Conservation (phyloP, 352 stramenopile genomes). For the Phytopythium oedochilum region DNA sequence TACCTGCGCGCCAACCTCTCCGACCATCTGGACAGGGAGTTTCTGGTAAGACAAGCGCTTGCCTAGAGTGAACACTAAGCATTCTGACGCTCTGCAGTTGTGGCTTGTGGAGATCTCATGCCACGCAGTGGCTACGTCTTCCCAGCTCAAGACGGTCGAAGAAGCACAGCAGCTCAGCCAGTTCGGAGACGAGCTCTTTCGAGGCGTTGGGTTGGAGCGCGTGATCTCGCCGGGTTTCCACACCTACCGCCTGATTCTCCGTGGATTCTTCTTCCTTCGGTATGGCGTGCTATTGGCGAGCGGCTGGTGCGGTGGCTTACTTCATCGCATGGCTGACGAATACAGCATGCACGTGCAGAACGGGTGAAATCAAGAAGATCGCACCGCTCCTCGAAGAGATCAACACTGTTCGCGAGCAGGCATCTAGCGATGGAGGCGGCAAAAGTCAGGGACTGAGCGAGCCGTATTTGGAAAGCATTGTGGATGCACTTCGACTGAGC, state of each 20-base stretch:
- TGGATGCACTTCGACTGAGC: constrained; percentile 41
- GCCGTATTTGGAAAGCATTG: constrained; percentile 45
- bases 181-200: constrained; percentile 44
- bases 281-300: too few species aligned
- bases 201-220: constrained; percentile 16
- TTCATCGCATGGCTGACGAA: background rate
- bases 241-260: constrained; percentile 56
- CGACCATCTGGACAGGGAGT: constrained; percentile 33
- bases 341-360: constrained; percentile 16
- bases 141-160: constrained; percentile 13
- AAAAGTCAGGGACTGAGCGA: constrained; percentile 15
- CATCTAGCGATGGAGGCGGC: constrained; percentile 6
- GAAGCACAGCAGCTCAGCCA: constrained; percentile 34
- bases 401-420: constrained; percentile 12
- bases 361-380: constrained; percentile 40
- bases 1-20: constrained; percentile 42
- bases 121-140: constrained; percentile 44
- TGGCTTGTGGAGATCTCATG: constrained; percentile 66
- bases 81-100: constrained; percentile 23
- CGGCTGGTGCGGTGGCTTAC: background rate
- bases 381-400: constrained; percentile 36
- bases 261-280: constrained; percentile 50
- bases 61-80: background rate
- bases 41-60: constrained; percentile 32
- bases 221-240: constrained; percentile 27